Conservation (phyloP, 164 flowering plant genomes). For the Macadamia integrifolia region DNA sequence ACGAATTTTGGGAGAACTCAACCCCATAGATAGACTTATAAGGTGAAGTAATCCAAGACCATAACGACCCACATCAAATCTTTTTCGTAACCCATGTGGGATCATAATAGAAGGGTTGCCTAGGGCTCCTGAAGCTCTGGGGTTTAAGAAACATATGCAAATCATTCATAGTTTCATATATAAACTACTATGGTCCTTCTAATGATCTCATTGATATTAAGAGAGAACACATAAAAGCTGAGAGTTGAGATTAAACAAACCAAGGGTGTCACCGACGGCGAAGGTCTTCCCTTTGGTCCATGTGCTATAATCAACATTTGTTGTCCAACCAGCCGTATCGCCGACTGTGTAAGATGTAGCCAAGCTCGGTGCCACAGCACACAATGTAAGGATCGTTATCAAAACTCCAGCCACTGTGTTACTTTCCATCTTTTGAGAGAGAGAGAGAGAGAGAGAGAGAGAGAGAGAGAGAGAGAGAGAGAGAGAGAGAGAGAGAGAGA, state of each 20-base stretch:
- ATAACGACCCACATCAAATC: too few relatives aligned
- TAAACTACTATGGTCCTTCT: too few relatives aligned
- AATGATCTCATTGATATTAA: too few relatives aligned
- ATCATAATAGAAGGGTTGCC: too few relatives aligned
- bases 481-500: background rate
- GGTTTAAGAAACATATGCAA: too few relatives aligned
- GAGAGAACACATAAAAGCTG: too few relatives aligned
- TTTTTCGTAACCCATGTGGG: too few relatives aligned
- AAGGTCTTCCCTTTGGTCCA: slow-evolving; percentile 44
- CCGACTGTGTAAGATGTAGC: slow-evolving; percentile 40
- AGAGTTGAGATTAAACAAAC: slow-evolving; percentile 11
- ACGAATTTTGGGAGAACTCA: too few relatives aligned
- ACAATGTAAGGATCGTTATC: slow-evolving; percentile 11
- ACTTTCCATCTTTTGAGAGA: slow-evolving; percentile 5
- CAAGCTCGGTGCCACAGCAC: slow-evolving; percentile 14
- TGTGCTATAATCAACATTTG: slow-evolving; percentile 29
- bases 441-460: slow-evolving; percentile 5
- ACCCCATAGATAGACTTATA: too few relatives aligned
- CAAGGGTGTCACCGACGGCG: slow-evolving; percentile 37
- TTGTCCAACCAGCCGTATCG: slow-evolving; percentile 36
- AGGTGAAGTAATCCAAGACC: too few relatives aligned
- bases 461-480: background rate
- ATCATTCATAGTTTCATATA: too few relatives aligned
- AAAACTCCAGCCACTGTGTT: slow-evolving; percentile 1
- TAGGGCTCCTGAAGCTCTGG: too few relatives aligned